Evolutionary conservation across 75 land plant species (phyloP).

Genomic region (Cryptomeria japonica): DNA sequence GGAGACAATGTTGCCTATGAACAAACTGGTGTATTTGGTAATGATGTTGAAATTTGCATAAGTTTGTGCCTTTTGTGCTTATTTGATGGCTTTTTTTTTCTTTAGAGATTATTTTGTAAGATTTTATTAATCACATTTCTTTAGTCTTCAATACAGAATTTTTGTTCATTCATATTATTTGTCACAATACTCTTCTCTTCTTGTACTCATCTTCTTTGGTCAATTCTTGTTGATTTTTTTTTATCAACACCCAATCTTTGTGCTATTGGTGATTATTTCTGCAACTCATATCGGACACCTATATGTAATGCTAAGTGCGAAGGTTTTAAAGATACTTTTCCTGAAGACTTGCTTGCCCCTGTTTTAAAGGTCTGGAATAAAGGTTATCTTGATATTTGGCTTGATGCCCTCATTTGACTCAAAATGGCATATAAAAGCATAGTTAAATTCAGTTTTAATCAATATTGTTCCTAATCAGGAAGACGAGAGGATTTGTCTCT

Average conservation of each 20-base stretch:
- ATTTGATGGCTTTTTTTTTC: neutral
- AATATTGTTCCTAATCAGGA: constrained; percentile 3
- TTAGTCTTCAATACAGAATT: neutral
- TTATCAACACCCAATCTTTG: neutral
- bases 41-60: constrained; percentile 96
- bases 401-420: too few species aligned
- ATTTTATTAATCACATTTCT: neutral
- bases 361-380: too few species aligned
- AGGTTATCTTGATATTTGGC: too few species aligned
- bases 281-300: too few species aligned
- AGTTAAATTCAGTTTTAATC: neutral
- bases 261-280: neutral
- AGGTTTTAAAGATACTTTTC: constrained; percentile 89
- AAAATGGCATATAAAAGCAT: neutral
- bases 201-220: neutral
- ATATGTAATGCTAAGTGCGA: constrained; percentile 93
- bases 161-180: neutral
- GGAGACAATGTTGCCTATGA: constrained; percentile 86
- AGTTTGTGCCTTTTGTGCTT: constrained; percentile 26
- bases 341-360: constrained; percentile 91
- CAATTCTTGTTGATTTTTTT: neutral
- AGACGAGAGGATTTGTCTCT: neutral
- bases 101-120: neutral
- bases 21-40: constrained; percentile 56
- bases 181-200: neutral